A percentile compares a stretch with the other conserved stretches of the same genome.
These are phyloP conservation scores for Russula griseocarnosa DNA, from an alignment of 768 basidiomycete genomes.

Conservation along the genomic window DNA sequence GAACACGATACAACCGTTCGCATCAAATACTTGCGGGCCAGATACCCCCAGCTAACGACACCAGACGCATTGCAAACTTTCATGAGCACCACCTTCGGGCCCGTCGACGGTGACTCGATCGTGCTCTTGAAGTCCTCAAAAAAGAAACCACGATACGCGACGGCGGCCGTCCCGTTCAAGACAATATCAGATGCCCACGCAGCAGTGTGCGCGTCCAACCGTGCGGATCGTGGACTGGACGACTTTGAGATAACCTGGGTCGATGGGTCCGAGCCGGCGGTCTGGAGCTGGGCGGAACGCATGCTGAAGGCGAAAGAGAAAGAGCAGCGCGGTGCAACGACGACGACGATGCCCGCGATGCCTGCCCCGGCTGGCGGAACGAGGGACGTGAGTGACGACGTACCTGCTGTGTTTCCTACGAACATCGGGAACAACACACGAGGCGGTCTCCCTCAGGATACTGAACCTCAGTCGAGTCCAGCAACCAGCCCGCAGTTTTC, in stretches of 20 bases:
- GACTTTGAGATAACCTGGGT: conserved; percentile 73
- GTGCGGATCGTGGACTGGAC: conserved; percentile 48
- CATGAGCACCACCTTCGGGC: conserved; percentile 54
- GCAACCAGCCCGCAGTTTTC: neutral
- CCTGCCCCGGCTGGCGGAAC: neutral
- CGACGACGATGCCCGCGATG: neutral
- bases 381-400: neutral
- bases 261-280: conserved; percentile 66
- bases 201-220: conserved; percentile 59
- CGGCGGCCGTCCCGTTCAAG: conserved; percentile 71
- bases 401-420: conserved; percentile 1
- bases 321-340: neutral
- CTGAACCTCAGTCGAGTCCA: neutral
- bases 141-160: conserved; percentile 51
- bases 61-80: conserved; percentile 47
- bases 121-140: conserved; percentile 65
- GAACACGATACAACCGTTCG: conserved; percentile 71
- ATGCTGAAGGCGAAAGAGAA: conserved; percentile 59
- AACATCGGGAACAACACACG: neutral
- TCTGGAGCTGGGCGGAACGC: conserved; percentile 68
- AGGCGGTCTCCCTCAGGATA: neutral
- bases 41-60: conserved; percentile 55
- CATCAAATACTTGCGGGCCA: conserved; percentile 60
- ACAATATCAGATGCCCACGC: conserved; percentile 75
- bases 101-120: conserved; percentile 58